These are phyloP conservation scores for Perkinsus chesapeaki DNA, from an alignment of 169 alveolate genomes.

Conservation along the genomic window DNA sequence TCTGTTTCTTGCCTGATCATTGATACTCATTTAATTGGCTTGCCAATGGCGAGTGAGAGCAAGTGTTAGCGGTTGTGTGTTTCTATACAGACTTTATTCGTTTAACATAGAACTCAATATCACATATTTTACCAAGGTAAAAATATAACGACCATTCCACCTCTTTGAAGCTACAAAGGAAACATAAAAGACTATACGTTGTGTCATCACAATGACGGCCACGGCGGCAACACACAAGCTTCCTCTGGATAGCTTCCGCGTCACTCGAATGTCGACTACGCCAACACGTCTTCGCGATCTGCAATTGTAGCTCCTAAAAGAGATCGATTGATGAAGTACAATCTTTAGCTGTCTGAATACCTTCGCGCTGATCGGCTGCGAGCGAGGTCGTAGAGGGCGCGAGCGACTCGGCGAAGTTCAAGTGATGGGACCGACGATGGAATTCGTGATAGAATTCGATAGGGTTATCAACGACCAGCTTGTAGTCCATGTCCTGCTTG, in stretches of 20 bases:
- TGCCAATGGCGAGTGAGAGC: too few species aligned
- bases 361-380: background rate
- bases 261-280: constrained; percentile 6
- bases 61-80: too few species aligned
- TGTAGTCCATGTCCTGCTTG: constrained; percentile 81
- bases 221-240: background rate
- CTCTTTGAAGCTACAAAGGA: background rate
- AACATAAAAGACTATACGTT: background rate
- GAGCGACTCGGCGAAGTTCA: constrained; percentile 56
- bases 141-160: background rate
- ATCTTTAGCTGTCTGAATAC: background rate
- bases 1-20: too few species aligned
- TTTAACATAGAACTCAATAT: background rate
- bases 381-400: background rate
- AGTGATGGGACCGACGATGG: constrained; percentile 89
- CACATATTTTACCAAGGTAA: background rate
- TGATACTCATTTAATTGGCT: too few species aligned
- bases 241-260: background rate
- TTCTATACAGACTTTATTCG: too few species aligned
- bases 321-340: background rate
- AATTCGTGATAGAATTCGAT: constrained; percentile 92
- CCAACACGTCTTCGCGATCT: constrained; percentile 40
- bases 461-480: constrained; percentile 85
- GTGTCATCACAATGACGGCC: background rate
- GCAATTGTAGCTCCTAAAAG: constrained; percentile 33